Evolutionary conservation across 148 eudicot genomes (phyloP).

Genomic region (Vaccinium darrowii): DNA sequence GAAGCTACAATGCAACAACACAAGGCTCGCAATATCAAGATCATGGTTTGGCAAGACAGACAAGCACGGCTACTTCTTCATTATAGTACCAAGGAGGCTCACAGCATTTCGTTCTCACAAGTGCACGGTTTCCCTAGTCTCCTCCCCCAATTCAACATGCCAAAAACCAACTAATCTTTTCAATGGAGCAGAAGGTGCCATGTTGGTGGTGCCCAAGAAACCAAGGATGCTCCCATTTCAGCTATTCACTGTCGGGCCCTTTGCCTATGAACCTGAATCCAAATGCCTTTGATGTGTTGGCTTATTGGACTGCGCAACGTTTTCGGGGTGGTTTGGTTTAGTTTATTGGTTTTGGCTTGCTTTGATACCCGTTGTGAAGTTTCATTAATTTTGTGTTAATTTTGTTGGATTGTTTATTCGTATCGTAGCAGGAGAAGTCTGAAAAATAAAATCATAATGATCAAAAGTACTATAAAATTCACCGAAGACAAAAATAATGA

Average conservation of each 20-base stretch:
- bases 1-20: conserved; percentile 46
- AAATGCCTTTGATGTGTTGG: conserved; percentile 7
- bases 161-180: conserved; percentile 33
- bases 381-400: too few species aligned
- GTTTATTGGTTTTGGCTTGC: background rate
- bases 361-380: background rate
- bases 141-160: conserved; percentile 27
- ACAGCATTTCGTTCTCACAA: conserved; percentile 27
- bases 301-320: background rate
- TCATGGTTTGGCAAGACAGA: conserved; percentile 31
- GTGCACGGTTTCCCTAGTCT: conserved; percentile 37
- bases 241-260: conserved; percentile 41
- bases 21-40: conserved; percentile 21
- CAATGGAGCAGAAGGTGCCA: conserved; percentile 36
- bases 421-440: too few species aligned
- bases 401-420: too few species aligned
- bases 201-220: conserved; percentile 8
- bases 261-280: conserved; percentile 39
- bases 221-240: conserved; percentile 10
- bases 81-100: conserved; percentile 22
- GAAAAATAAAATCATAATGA: too few species aligned
- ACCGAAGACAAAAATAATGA: too few species aligned
- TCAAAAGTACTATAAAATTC: too few species aligned
- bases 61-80: conserved; percentile 55
- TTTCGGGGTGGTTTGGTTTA: background rate